Conservation (phyloP, 164 flowering plant species). For the Vitis cinerea region DNA sequence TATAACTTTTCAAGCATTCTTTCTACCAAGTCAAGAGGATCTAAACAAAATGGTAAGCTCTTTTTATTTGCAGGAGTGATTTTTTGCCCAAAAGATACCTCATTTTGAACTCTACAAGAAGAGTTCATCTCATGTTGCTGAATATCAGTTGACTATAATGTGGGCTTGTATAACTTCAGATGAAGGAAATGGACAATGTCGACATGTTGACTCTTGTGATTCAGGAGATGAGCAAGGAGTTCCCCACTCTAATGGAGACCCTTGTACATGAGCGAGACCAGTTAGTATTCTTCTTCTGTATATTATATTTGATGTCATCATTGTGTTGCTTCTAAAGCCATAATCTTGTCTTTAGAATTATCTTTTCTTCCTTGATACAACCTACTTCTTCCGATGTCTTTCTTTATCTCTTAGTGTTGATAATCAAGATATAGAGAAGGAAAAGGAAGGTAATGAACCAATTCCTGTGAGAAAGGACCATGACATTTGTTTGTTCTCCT, state of each 20-base stretch:
- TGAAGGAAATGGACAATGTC: constrained; percentile 86
- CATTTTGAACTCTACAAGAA: too few species aligned
- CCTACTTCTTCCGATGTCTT: neutral
- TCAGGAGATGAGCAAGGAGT: constrained; percentile 95
- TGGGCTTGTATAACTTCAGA: constrained; percentile 38
- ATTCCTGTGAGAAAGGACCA: neutral
- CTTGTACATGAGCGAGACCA: constrained; percentile 89
- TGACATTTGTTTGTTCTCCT: too few species aligned
- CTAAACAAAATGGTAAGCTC: constrained; percentile 68
- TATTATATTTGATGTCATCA: neutral
- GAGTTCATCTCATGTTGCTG: neutral
- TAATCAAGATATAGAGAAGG: neutral
- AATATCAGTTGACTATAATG: constrained; percentile 2
- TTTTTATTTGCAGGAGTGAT: neutral
- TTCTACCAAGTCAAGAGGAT: constrained; percentile 77
- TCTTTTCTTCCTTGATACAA: neutral
- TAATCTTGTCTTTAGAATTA: neutral
- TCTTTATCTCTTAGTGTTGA: neutral
- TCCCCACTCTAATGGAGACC: constrained; percentile 88
- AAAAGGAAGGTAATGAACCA: neutral
- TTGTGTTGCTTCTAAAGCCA: neutral
- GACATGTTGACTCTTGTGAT: constrained; percentile 89
- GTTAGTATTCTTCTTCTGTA: constrained; percentile 44
- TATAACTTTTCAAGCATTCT: constrained; percentile 68
- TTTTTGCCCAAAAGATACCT: too few species aligned